These are phyloP conservation scores for Claviceps humidiphila DNA, from an alignment of 2,329 filamentous ascomycete species.

Conservation along the genomic window DNA sequence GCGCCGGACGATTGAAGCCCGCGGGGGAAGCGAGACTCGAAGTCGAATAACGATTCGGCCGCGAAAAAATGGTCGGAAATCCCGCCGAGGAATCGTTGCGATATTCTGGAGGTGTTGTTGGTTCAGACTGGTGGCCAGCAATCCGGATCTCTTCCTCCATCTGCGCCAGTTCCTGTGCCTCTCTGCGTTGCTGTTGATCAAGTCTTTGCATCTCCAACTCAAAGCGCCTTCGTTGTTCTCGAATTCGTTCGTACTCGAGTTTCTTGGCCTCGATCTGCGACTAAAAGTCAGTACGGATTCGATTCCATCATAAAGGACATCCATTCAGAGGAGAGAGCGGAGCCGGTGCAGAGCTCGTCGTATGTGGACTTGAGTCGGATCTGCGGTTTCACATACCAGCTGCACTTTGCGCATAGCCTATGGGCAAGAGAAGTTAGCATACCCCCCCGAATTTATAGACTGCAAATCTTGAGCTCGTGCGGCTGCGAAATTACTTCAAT, in stretches of 20 bases:
- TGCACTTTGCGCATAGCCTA: conserved; percentile 61
- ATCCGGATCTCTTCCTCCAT: conserved; percentile 60
- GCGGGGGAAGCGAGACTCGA: conserved; percentile 77
- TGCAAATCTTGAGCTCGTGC: not conserved
- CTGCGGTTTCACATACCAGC: conserved; percentile 45
- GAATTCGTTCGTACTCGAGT: conserved; percentile 78
- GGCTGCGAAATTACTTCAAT: not conserved
- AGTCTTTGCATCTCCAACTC: conserved; percentile 86
- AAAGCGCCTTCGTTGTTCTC: conserved; percentile 78
- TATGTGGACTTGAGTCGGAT: not conserved
- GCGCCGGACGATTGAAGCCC: conserved; percentile 58
- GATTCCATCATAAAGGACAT: not conserved
- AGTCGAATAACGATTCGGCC: conserved; percentile 78
- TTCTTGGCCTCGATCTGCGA: conserved; percentile 83
- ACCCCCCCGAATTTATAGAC: no score
- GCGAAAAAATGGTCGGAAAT: conserved; percentile 68
- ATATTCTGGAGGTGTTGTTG: conserved; percentile 91
- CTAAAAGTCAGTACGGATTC: not conserved
- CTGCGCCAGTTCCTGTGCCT: conserved; percentile 72
- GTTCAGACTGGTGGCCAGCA: conserved; percentile 76
- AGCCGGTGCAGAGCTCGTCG: not conserved
- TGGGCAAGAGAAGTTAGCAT: not conserved
- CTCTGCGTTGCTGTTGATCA: conserved; percentile 69
- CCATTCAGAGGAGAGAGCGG: not conserved
- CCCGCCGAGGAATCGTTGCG: conserved; percentile 55